Base-by-base conservation (phyloP, 805 yeast genomes). In the Wickerhamomyces ciferrii region DNA sequence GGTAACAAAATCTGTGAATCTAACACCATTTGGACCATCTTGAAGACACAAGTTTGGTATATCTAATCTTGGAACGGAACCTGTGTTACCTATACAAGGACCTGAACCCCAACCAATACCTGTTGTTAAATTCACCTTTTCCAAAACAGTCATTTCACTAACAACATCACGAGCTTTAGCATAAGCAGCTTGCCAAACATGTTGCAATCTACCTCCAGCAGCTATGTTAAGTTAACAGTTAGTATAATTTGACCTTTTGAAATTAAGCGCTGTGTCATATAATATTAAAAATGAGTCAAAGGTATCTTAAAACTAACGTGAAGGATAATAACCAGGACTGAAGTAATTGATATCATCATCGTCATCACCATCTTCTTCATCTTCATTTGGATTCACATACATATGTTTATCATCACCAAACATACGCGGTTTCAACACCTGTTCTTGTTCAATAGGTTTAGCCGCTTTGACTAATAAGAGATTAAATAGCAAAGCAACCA, bases 101-200 rank as follows among this genome's bases (percentile, higher is more conserved):
- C 83, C 84, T 25, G 78, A 69, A 2, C 80, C 80, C 78, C 82
- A 79, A 18, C 83, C 83, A 14, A 79, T 78, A 17, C 85, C 86
- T 4, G 84, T 76, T 7, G 85, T 81, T 43, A 81, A 61, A 56
- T 81, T 81, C 24, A 78, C 83, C 53, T 79, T 81, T 56, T 81
- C 87, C 17, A 71, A 63, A 35, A 75, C 70, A 4, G 83, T 69
- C 78, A 81, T 74, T 49, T 74, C 75, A 45, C 74, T 74, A 17
- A 80, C 84, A 27, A 80, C 58, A 46, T 69, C 74, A 48, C 78
- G 65, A 2, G 85, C 86, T 45, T 74, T 74, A 17, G 69, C 73
- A 56, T 71, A 79, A 2, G 86, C 85, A 15, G 67, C 70, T 49
- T 70, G 75, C 87, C 87, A 81, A 17, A 71, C 72, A 41, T 67